Percentiles rank a stretch among this genome's conserved stretches.
These are phyloP conservation scores for Kluyveromyces sp. DNA, from an alignment of 1,139 yeast species.

Conservation along the genomic window DNA sequence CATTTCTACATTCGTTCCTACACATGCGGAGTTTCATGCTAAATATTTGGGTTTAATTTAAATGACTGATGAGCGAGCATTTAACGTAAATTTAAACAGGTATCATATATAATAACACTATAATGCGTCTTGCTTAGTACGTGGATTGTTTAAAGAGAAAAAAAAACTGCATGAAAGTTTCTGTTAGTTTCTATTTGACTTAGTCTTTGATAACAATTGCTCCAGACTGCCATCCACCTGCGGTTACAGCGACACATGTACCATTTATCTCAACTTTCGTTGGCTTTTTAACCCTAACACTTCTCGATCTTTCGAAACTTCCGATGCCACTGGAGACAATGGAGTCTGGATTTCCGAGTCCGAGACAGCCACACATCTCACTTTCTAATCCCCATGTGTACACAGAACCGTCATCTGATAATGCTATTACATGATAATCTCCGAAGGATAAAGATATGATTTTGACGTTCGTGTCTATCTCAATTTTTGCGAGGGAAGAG, in stretches of 20 bases:
- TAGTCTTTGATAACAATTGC: conserved; percentile 36
- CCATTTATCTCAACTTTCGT: conserved; percentile 36
- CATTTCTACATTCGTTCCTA: conserved; percentile 70
- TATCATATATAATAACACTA: too few relatives aligned
- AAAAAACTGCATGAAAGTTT: too few relatives aligned
- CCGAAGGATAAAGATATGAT: conserved; percentile 60
- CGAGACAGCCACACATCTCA: conserved; percentile 59
- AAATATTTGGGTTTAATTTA: conserved; percentile 52
- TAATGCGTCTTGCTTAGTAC: too few relatives aligned
- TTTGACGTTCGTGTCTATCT: conserved; percentile 35
- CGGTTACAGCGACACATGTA: conserved; percentile 44
- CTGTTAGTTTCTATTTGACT: background rate
- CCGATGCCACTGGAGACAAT: conserved; percentile 27
- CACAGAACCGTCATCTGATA: conserved; percentile 52
- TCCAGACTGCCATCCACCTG: conserved; percentile 81
- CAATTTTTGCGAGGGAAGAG: conserved; percentile 17
- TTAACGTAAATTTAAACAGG: too few relatives aligned
- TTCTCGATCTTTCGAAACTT: conserved; percentile 29
- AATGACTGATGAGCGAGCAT: background rate
- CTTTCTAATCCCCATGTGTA: conserved; percentile 68
- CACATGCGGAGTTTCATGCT: conserved; percentile 85
- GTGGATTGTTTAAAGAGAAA: too few relatives aligned
- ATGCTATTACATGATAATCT: conserved; percentile 64
- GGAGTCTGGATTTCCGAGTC: conserved; percentile 45
- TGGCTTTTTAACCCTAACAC: conserved; percentile 41